Evolutionary conservation across 2,329 filamentous ascomycete genomes (phyloP).

Genomic region (Phyllosticta capitalensis): DNA sequence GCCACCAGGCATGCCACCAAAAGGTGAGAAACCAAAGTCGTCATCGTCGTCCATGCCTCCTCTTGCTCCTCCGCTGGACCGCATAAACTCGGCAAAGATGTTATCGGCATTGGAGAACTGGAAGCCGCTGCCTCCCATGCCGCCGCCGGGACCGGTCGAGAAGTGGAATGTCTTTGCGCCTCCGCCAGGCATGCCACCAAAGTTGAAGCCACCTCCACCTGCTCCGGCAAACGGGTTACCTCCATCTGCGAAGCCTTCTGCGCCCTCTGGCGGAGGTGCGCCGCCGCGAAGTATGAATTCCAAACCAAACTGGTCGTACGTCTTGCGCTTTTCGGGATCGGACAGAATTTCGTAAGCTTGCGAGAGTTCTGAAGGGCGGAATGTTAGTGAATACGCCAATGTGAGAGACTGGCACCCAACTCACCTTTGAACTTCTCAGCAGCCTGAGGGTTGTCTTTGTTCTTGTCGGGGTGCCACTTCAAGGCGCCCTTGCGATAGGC

Average conservation of each 20-base stretch:
- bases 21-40: conserved; percentile 38
- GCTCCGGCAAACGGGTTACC: conserved; percentile 34
- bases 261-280: conserved; percentile 52
- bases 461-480: conserved; percentile 96
- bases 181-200: conserved; percentile 49
- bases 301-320: conserved; percentile 89
- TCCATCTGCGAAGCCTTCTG: conserved; percentile 28
- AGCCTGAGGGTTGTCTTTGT: conserved; percentile 78
- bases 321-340: conserved; percentile 92
- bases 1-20: conserved; percentile 25
- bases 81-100: conserved; percentile 79
- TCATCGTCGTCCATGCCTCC: conserved; percentile 41
- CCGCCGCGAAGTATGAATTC: conserved; percentile 85
- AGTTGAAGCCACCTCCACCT: conserved; percentile 39
- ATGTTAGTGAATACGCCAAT: conserved; percentile 11
- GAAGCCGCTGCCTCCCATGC: conserved; percentile 55
- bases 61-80: conserved; percentile 38
- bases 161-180: conserved; percentile 54
- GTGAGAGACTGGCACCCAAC: conserved; percentile 11
- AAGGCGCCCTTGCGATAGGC: conserved; percentile 83
- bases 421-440: conserved; percentile 85
- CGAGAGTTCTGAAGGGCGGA: conserved; percentile 57
- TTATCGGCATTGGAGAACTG: conserved; percentile 73
- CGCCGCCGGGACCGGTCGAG: conserved; percentile 41
- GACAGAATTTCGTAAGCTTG: conserved; percentile 98